phyloP scores from a whole-genome alignment of 2,329 filamentous ascomycete genomes.

The Ceratocystis eucalypticola region DNA sequence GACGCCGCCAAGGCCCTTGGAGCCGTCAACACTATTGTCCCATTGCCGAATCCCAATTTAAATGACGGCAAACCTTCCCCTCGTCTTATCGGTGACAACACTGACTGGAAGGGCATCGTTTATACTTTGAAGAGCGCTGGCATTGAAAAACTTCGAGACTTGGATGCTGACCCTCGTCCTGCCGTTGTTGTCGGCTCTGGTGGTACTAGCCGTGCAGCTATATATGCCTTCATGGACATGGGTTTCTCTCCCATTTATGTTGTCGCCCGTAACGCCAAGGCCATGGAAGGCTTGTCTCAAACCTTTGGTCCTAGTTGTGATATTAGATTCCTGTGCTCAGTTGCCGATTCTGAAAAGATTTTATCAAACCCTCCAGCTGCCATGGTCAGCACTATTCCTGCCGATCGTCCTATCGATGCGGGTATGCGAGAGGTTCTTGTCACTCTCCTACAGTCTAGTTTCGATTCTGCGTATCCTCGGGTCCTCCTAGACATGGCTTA shows the following conservation, averaged over 20 bases:
- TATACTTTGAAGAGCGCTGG: constrained; percentile 60
- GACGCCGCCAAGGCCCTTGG: constrained; percentile 71
- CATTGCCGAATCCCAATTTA: constrained; percentile 27
- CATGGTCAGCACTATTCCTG: constrained; percentile 81
- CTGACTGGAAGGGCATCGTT: constrained; percentile 89
- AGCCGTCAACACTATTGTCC: constrained; percentile 86
- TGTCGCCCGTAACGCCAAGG: constrained; percentile 59
- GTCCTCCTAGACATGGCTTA: constrained; percentile 93
- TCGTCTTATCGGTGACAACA: constrained; percentile 68
- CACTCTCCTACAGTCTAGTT: constrained; percentile 33
- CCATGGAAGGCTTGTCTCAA: constrained; percentile 51
- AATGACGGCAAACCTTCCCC: constrained; percentile 26
- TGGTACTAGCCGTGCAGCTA: constrained; percentile 80
- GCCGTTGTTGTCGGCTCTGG: constrained; percentile 82
- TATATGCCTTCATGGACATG: constrained; percentile 75
- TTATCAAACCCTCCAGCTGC: constrained; percentile 45
- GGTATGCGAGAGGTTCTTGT: constrained; percentile 52
- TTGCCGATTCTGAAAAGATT: constrained; percentile 27
- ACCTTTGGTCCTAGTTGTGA: constrained; percentile 65
- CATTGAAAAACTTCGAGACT: constrained; percentile 30
- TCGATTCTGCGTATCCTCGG: constrained; percentile 31
- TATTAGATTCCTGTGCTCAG: constrained; percentile 45
- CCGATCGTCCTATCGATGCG: constrained; percentile 67
- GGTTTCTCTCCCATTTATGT: constrained; percentile 79
- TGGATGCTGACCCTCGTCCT: constrained; percentile 26